Conservation (phyloP, 495 filamentous ascomycete genomes). For the Pyrenopolyporus hunteri region DNA sequence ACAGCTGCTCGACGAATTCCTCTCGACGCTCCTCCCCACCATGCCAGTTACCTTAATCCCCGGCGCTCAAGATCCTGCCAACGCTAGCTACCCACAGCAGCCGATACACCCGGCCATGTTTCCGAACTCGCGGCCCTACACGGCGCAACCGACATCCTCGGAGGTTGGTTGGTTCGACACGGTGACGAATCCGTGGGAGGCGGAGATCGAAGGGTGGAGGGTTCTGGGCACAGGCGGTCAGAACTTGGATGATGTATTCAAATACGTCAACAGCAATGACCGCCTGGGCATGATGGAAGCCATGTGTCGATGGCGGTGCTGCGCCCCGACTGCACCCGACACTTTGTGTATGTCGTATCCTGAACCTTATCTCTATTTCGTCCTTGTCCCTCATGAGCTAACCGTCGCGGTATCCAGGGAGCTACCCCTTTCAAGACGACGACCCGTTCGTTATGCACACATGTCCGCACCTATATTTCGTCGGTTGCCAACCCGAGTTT, state of each 20-base stretch:
- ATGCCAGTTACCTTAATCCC: conserved; percentile 83
- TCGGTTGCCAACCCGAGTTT: conserved; percentile 85
- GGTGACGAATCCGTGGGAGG: conserved; percentile 93
- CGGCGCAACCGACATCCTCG: conserved; percentile 50
- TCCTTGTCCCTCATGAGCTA: background rate
- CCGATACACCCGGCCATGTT: conserved; percentile 85
- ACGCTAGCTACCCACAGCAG: conserved; percentile 80
- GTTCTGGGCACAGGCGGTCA: conserved; percentile 87
- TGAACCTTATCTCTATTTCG: background rate
- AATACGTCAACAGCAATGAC: conserved; percentile 80
- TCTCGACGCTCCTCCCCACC: conserved; percentile 77
- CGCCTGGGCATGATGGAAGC: conserved; percentile 87
- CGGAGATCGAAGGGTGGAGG: conserved; percentile 83
- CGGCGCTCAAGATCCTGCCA: conserved; percentile 77
- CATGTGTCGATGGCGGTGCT: conserved; percentile 87
- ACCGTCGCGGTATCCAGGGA: conserved; percentile 63
- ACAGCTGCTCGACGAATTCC: conserved; percentile 80
- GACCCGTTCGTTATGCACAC: conserved; percentile 84
- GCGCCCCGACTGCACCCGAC: conserved; percentile 95
- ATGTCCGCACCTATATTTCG: conserved; percentile 90
- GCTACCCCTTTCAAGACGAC: conserved; percentile 89
- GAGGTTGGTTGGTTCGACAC: conserved; percentile 81
- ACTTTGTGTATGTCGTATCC: conserved; percentile 76
- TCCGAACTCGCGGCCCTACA: conserved; percentile 71
- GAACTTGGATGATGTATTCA: conserved; percentile 90